Percentiles rank a stretch among this genome's conserved stretches.
Conservation (phyloP, 305 asterid genomes). For the Fraxinus floribunda region DNA sequence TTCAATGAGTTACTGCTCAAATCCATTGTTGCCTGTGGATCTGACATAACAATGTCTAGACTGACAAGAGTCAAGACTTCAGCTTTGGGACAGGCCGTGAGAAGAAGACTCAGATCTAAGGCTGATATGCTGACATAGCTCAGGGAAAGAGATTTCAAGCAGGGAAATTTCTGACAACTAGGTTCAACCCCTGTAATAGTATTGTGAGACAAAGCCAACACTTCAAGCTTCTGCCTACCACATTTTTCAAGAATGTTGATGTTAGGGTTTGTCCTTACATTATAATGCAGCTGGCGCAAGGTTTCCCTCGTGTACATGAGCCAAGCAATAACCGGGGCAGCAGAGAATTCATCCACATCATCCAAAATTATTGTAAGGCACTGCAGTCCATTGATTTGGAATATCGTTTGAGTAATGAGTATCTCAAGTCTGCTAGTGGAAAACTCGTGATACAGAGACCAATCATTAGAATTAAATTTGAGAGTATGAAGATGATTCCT, state of each 20-base stretch:
- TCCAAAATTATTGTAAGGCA: constrained; percentile 72
- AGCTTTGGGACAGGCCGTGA: constrained; percentile 70
- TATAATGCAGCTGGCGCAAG: constrained; percentile 73
- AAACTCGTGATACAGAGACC: constrained; percentile 75
- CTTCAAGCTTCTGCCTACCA: constrained; percentile 81
- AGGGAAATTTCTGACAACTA: constrained; percentile 74
- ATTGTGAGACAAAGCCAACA: constrained; percentile 72
- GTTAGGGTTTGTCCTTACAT: constrained; percentile 75
- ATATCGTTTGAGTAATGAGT: constrained; percentile 72
- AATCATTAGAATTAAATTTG: constrained; percentile 65
- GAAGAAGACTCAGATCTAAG: constrained; percentile 72
- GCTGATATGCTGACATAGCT: constrained; percentile 79
- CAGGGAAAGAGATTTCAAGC: constrained; percentile 62
- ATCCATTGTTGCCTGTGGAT: constrained; percentile 76
- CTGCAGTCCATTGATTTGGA: constrained; percentile 71
- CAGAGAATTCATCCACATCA: constrained; percentile 79
- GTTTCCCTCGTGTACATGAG: constrained; percentile 85
- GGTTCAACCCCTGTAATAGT: constrained; percentile 80
- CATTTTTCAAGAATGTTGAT: constrained; percentile 84
- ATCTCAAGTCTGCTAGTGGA: constrained; percentile 67
- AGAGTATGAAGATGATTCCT: constrained; percentile 76
- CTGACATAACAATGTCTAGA: constrained; percentile 85
- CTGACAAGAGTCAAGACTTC: constrained; percentile 56
- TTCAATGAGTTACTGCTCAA: constrained; percentile 69
- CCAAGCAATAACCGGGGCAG: constrained; percentile 89